Evolutionary conservation across 257 asterid genomes (phyloP).

Genomic region (Verbascum thapsus): DNA sequence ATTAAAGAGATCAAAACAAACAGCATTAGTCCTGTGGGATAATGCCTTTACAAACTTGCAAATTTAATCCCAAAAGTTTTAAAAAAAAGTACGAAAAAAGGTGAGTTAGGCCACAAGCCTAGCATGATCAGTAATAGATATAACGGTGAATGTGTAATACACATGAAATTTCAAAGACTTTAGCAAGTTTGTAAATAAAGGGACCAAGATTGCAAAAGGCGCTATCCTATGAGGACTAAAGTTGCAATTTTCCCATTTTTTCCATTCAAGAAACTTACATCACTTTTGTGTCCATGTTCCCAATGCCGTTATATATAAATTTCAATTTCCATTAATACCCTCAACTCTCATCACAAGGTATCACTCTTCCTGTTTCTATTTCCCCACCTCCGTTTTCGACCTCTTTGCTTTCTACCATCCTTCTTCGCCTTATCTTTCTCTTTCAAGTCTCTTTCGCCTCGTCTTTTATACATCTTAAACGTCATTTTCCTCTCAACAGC

Average conservation of each 20-base stretch:
- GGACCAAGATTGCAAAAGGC: too few species aligned
- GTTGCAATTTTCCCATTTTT: too few species aligned
- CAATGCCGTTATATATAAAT: neutral
- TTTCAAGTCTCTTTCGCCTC: constrained; percentile 79
- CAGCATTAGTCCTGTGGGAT: too few species aligned
- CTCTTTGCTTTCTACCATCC: constrained; percentile 79
- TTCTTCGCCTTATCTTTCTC: constrained; percentile 64
- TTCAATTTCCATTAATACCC: constrained; percentile 1
- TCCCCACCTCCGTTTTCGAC: constrained; percentile 72
- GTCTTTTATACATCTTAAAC: constrained; percentile 91
- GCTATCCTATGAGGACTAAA: too few species aligned
- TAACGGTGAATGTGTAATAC: too few species aligned
- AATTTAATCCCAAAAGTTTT: too few species aligned
- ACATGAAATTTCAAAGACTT: too few species aligned
- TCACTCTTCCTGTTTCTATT: constrained; percentile 47
- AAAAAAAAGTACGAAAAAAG: too few species aligned
- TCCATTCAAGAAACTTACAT: neutral
- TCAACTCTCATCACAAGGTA: constrained; percentile 33
- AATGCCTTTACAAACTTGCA: too few species aligned
- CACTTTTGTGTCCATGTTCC: neutral
- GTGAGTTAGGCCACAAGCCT: too few species aligned
- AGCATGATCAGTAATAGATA: too few species aligned
- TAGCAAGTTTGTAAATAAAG: too few species aligned
- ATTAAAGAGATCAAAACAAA: neutral
- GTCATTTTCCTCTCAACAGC: constrained; percentile 82